Base-by-base conservation (phyloP, 805 yeast genomes). In the Barnettozyma sp. region DNA sequence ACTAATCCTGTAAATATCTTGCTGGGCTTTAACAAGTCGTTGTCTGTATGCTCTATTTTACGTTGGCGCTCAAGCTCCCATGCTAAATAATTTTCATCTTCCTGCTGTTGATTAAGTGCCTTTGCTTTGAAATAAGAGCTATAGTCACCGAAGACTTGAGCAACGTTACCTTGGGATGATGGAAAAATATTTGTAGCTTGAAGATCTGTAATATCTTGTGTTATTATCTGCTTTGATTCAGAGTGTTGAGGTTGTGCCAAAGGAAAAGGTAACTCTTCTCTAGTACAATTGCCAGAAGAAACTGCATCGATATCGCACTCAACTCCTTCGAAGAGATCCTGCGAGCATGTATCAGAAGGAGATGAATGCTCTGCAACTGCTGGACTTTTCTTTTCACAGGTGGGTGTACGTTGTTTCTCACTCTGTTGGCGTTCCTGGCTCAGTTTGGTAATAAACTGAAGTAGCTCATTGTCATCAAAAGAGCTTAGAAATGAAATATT, bases 81-180 rank as follows among this genome's bases (percentile, higher is more conserved):
- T 22, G 62, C 55, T 2, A 68, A 52, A 40, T 61, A 76, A 14
- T 66, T 65, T 21, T 60, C 66, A 50, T 76, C 83, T 20, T 70
- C 65, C 33, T 62, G 60, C 47, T 76, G 84, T 42, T 85, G 88
- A 49, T 79, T 79, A 19, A 55, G 43, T 16, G 63, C 66, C 50
- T 85, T 85, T 46, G 75, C 66, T 8, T 62, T 65, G 38, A 84
- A 76, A 48, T 85, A 85, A 1, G 73, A 59, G n/a, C 54, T 72
- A 49, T 74, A 80, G 42, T 78, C 86, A 3, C 86, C 86, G 58
- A 81, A 82, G 11, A 35, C n/a, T n/a, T 33, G 34, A 6, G 20
- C 33, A 3, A 29, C 26, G 3, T 27, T 33, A 9, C 18, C 29
- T 5, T 16, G 22, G 10, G 22, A 7, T 14, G 35, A 23, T 11